These are phyloP conservation scores for Metschnikowia cubensis DNA, from an alignment of 805 yeast species.

Conservation along the genomic window DNA sequence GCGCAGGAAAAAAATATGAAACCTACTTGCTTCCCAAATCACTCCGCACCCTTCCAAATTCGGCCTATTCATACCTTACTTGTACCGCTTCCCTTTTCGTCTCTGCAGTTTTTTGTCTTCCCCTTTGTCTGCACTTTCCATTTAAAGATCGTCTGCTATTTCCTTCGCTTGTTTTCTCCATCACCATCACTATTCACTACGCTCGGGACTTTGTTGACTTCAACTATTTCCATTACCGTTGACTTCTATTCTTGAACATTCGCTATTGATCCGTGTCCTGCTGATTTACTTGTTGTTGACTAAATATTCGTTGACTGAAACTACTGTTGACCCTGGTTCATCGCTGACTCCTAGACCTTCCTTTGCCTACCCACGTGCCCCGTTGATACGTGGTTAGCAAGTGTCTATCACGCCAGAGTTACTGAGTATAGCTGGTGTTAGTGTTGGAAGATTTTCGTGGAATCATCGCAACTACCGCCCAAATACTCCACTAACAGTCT, in stretches of 20 bases:
- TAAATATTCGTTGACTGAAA: too few relatives aligned
- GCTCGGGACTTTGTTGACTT: too few relatives aligned
- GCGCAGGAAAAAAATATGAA: conserved; percentile 2
- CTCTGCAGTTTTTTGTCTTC: neutral
- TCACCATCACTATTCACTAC: too few relatives aligned
- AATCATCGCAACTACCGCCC: neutral
- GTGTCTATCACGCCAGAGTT: neutral
- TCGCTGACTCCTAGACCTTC: too few relatives aligned
- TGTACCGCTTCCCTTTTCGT: neutral
- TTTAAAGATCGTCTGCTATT: neutral
- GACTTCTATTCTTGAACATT: too few relatives aligned
- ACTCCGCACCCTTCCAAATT: conserved; percentile 1
- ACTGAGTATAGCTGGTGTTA: too few relatives aligned
- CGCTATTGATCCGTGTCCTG: too few relatives aligned
- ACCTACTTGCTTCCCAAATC: conserved; percentile 3
- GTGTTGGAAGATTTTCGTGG: neutral
- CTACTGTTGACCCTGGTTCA: too few relatives aligned
- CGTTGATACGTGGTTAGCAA: neutral
- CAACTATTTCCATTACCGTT: too few relatives aligned
- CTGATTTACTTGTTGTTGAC: too few relatives aligned
- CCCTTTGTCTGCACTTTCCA: neutral
- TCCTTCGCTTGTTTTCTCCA: neutral
- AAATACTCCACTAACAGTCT: too few relatives aligned
- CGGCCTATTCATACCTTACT: neutral
- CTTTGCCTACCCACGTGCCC: neutral